phyloP scores from a whole-genome alignment of 345 rosid genomes.

The Fremontodendron californicum region DNA sequence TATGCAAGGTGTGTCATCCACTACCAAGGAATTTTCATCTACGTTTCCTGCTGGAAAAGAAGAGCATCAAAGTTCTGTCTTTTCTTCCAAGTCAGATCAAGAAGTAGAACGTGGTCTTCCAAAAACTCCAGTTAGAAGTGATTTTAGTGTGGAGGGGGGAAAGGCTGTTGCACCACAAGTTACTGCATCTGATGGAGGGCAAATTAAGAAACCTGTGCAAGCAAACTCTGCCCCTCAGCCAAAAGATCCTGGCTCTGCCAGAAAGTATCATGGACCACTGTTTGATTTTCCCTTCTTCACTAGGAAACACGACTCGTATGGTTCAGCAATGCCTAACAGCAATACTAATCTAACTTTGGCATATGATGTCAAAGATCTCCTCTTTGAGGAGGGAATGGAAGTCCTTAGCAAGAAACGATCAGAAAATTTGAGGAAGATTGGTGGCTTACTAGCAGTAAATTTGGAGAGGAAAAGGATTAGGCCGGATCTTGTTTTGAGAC shows the following conservation, averaged over 20 bases:
- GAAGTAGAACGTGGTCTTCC: conserved; percentile 57
- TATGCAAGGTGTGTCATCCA: conserved; percentile 37
- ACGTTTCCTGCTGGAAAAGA: conserved; percentile 49
- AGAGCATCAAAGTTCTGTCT: conserved; percentile 60
- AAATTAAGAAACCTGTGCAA: conserved; percentile 67
- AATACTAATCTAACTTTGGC: conserved; percentile 76
- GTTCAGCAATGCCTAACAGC: conserved; percentile 64
- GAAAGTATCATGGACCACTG: conserved; percentile 96
- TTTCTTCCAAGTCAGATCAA: conserved; percentile 65
- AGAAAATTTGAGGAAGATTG: conserved; percentile 78
- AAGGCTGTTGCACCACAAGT: conserved; percentile 55
- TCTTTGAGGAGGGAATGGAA: conserved; percentile 85
- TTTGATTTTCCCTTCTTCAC: conserved; percentile 99
- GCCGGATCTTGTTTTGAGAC: conserved; percentile 96
- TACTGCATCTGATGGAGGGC: conserved; percentile 54
- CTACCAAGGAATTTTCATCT: conserved; percentile 50
- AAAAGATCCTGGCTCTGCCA: conserved; percentile 69
- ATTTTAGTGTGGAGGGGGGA: conserved; percentile 62
- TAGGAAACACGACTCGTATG: conserved; percentile 86
- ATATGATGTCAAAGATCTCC: conserved; percentile 88
- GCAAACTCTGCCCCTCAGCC: conserved; percentile 47
- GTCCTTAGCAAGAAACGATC: conserved; percentile 71
- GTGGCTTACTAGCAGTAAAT: conserved; percentile 70
- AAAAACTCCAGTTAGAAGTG: conserved; percentile 53
- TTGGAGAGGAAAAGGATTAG: conserved; percentile 94